Conservation (phyloP, 192 early-diverging fungal species). For the Allomyces javanicus region DNA sequence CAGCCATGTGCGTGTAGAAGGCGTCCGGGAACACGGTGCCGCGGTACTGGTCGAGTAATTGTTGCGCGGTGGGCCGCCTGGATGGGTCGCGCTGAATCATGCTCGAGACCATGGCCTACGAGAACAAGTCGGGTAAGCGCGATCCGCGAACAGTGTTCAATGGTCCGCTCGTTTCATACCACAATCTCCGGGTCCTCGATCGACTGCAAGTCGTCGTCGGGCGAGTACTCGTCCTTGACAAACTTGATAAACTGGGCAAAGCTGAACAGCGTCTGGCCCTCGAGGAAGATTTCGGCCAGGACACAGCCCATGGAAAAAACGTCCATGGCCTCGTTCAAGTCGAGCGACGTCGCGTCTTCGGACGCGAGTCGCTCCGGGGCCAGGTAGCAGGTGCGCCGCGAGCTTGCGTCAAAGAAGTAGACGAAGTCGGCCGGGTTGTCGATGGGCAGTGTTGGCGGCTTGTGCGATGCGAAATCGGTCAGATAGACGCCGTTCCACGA, state of each 20-base stretch:
- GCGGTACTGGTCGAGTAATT: constrained; percentile 57
- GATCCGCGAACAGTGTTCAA: constrained; percentile 3
- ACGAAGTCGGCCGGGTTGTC: constrained; percentile 92
- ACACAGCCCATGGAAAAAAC: constrained; percentile 80
- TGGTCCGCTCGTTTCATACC: constrained; percentile 13
- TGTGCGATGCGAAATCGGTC: constrained; percentile 73
- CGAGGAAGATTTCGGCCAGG: constrained; percentile 85
- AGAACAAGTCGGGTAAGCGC: constrained; percentile 2
- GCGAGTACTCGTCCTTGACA: constrained; percentile 55
- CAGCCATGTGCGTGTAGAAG: not conserved
- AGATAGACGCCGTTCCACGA: constrained; percentile 90
- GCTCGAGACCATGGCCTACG: constrained; percentile 42
- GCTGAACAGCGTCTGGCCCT: constrained; percentile 78
- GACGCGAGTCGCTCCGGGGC: constrained; percentile 74
- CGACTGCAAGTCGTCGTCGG: constrained; percentile 43
- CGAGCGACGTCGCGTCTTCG: too few species aligned
- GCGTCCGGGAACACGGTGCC: constrained; percentile 1
- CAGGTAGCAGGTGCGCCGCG: constrained; percentile 75
- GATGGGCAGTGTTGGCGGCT: constrained; percentile 82
- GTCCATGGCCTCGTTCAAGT: constrained; percentile 61
- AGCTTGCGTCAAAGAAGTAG: constrained; percentile 87
- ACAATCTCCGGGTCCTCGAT: constrained; percentile 62
- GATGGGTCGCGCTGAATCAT: constrained; percentile 79
- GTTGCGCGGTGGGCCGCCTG: constrained; percentile 47
- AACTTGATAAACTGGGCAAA: constrained; percentile 83